Base-by-base conservation (phyloP, 495 filamentous ascomycete species). In the Penicillium samsonianum region DNA sequence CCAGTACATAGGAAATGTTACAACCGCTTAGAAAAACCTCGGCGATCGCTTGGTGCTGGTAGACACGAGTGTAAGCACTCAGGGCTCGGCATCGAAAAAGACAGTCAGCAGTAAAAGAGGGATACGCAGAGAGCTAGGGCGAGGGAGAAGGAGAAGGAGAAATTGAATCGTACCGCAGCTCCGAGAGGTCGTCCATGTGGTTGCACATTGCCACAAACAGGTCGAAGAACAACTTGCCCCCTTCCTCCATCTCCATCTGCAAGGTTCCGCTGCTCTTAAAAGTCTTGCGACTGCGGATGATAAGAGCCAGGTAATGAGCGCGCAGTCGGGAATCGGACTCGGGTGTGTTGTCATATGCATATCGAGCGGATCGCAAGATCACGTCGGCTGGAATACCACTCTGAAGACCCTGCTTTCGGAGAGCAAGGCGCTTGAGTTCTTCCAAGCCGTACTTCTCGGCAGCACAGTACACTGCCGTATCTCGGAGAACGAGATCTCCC, bases 161-260 rank as follows among this genome's bases (percentile, higher is more conserved):
- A 55, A 16, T 33, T 16, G 19, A 26, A 56, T 61, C 67, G 44
- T 68, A 79, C 75, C 70, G 65, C 50, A 76, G 67, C 47, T 90
- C 88, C 75, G 84, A 84, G 73, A 96, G 82, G 74, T 96, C 91
- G 80, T 96, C 91, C 68, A 96, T 86, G 79, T 95, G 90, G 77
- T 95, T 96, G 82, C 91, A 94, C 89, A 97, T 89, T 59, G 92
- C 91, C 65, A 96, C 91, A 74, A 96, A 97, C 72, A 97, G 80
- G 82, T 96, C 92, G 77, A 97, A 96, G 82, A 96, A 97, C 70
- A 96, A 81, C 78, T 89, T 86, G 68, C 86, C 91, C 59, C 90
- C 90, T 72, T 84, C 85, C 76, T 95, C 89, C 92, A 97, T 96
- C 82, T 97, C 92, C 79, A 88, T 86, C 83, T 96, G 91, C 91